Conservation (phyloP, 495 filamentous ascomycete genomes). For the Aspergillus sclerotioniger region DNA sequence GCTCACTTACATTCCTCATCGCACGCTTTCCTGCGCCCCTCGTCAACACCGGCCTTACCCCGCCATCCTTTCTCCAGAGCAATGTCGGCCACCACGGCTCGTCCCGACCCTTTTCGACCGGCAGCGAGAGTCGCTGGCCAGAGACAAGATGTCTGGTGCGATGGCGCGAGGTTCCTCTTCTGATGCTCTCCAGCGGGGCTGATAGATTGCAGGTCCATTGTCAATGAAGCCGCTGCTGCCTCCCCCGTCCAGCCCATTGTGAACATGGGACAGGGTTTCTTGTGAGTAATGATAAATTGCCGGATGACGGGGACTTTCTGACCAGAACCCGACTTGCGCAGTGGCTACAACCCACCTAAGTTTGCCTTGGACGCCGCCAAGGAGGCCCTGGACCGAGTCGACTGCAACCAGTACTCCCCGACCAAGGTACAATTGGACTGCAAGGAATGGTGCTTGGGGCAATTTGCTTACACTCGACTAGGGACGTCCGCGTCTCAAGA, state of each 20-base stretch:
- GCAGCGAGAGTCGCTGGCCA: slow-evolving; percentile 76
- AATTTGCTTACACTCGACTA: slow-evolving; percentile 23
- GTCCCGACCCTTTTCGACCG: slow-evolving; percentile 59
- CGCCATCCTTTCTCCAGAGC: slow-evolving; percentile 30
- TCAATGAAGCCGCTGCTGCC: slow-evolving; percentile 86
- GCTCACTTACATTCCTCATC: slow-evolving; percentile 8
- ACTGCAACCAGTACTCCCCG: slow-evolving; percentile 98
- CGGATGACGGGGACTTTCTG: background rate
- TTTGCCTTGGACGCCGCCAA: slow-evolving; percentile 93
- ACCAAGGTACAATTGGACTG: slow-evolving; percentile 59
- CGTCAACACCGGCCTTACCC: slow-evolving; percentile 17
- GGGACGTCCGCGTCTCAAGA: slow-evolving; percentile 83
- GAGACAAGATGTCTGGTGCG: slow-evolving; percentile 91
- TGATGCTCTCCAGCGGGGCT: background rate
- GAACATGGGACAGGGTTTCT: slow-evolving; percentile 97
- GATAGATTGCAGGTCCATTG: slow-evolving; percentile 67
- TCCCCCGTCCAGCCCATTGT: slow-evolving; percentile 89
- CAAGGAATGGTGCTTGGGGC: background rate
- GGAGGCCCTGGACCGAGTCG: slow-evolving; percentile 82
- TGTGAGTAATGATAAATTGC: slow-evolving; percentile 45
- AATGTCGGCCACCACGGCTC: slow-evolving; percentile 45
- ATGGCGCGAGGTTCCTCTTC: background rate
- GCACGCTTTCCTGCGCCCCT: slow-evolving; percentile 2
- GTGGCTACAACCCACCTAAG: slow-evolving; percentile 90
- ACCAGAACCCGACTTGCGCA: slow-evolving; percentile 20